These are phyloP conservation scores for Phyllostachys edulis DNA, from an alignment of 176 grass and related monocot genomes.

Conservation along the genomic window DNA sequence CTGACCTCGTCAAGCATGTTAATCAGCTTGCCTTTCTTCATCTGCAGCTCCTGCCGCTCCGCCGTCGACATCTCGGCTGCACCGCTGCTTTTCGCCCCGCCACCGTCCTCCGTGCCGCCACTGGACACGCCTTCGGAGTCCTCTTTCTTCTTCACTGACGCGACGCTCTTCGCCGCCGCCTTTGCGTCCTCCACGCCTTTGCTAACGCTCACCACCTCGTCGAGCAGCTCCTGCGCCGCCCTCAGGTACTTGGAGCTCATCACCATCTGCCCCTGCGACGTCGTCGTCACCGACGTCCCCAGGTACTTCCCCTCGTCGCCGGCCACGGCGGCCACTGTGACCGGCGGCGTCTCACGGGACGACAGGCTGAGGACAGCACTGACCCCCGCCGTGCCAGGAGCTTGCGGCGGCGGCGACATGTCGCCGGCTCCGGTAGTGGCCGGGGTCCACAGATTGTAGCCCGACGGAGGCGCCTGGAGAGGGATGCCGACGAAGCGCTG, in stretches of 20 bases:
- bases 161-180: slow-evolving; percentile 4
- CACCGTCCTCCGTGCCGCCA: slow-evolving; percentile 39
- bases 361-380: slow-evolving; percentile 86
- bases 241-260: slow-evolving; percentile 93
- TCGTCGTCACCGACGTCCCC: background rate
- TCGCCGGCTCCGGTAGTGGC: slow-evolving; percentile 9
- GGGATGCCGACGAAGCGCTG: slow-evolving; percentile 89
- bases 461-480: slow-evolving; percentile 47
- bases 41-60: slow-evolving; percentile 92
- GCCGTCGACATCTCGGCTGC: slow-evolving; percentile 71
- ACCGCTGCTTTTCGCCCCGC: slow-evolving; percentile 8
- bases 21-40: slow-evolving; percentile 99
- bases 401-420: slow-evolving; percentile 51
- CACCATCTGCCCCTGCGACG: slow-evolving; percentile 60
- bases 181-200: slow-evolving; percentile 49
- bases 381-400: slow-evolving; percentile 1
- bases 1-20: slow-evolving; percentile 98
- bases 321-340: slow-evolving; percentile 46
- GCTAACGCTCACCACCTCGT: slow-evolving; percentile 90
- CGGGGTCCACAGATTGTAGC: slow-evolving; percentile 64
- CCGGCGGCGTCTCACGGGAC: slow-evolving; percentile 60
- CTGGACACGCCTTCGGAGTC: slow-evolving; percentile 39
- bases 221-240: slow-evolving; percentile 80
- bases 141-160: slow-evolving; percentile 50
- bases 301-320: slow-evolving; percentile 45